Evolutionary conservation across 2,329 filamentous ascomycete species (phyloP), one percentile per base, ranked within the genome.

Genomic region (Botrytis tulipae): DNA sequence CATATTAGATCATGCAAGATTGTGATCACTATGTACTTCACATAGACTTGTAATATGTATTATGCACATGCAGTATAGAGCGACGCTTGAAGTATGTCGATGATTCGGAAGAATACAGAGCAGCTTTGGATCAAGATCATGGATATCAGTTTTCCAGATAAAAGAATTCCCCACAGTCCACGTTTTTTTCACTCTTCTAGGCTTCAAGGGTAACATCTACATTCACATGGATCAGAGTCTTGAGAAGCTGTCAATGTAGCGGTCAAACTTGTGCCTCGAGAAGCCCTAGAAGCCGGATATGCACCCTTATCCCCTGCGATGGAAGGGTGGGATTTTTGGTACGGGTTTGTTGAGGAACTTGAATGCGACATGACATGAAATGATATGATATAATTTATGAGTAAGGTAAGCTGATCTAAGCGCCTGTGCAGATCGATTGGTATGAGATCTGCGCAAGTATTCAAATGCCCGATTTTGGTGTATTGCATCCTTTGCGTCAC

Each of bases 351-450:
- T 16, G 46, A 42, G 46, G n/a, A 57, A 54, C 35, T 48, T 51
- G 20, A 48, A 67, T 42, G 35, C 32, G 51, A 35, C 29, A 22
- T 42, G 22, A 62, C 8, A 37, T 42, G 35, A n/a, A 65, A 48
- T 63, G 35, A 40, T 68, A n/a, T 40, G 32, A 68, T 22, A 35
- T 37, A 14, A 25, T 29, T 48, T 66, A 57, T 57, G 32, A 57
- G 66, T 51, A 57, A 44, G 42, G 42, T 65, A 68, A 68, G 71
- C 71, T 72, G 71, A 68, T 72, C 71, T 72, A 72, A 72, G 62
- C 62, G 37, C 62, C 22, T 66, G 29, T 67, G 61, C 25, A 57
- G 46, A 51, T 40, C 44, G 60, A 71, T 63, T 37, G 44, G 32
- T 32, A 18, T 48, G 25, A 51, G 40, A 71, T 65, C 66, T 65